These are phyloP conservation scores for Auxenochlorella pyrenoidosa DNA, from an alignment of 139 green algal genomes.

Conservation along the genomic window DNA sequence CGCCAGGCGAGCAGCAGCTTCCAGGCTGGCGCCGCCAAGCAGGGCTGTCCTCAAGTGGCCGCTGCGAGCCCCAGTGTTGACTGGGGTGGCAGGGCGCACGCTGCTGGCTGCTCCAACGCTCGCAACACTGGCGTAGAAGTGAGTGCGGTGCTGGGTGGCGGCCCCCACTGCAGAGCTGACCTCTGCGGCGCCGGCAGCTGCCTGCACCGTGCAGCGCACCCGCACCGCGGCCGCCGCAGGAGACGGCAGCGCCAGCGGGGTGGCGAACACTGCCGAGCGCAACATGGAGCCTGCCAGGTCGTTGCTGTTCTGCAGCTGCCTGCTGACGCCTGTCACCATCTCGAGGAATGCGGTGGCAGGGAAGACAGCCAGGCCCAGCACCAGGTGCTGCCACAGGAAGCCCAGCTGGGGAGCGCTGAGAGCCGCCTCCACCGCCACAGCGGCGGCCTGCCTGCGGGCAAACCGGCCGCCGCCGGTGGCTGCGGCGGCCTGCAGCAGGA, in stretches of 20 bases:
- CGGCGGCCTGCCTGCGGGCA: background rate
- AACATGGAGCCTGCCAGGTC: slow-evolving; percentile 11
- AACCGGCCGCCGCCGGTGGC: slow-evolving; percentile 29
- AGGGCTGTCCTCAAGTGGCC: background rate
- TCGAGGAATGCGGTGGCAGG: slow-evolving; percentile 79
- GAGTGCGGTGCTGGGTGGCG: background rate
- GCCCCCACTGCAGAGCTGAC: background rate
- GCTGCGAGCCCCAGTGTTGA: background rate
- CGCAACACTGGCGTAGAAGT: slow-evolving; percentile 40
- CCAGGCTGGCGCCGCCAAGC: background rate
- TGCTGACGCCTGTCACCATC: slow-evolving; percentile 46
- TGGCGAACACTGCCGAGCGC: slow-evolving; percentile 32
- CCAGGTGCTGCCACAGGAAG: slow-evolving; percentile 80
- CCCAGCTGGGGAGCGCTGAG: slow-evolving; percentile 47
- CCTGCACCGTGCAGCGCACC: slow-evolving; percentile 31
- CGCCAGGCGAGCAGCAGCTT: slow-evolving; percentile 6
- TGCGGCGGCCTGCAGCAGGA: slow-evolving; percentile 44
- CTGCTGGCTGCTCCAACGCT: background rate
- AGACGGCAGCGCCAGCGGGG: slow-evolving; percentile 24
- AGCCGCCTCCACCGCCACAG: slow-evolving; percentile 41
- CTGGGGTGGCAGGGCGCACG: background rate
- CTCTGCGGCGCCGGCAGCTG: slow-evolving; percentile 6
- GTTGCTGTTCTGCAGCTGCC: slow-evolving; percentile 33
- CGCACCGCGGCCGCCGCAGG: background rate
- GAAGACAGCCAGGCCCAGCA: slow-evolving; percentile 62